Base-by-base conservation (phyloP, 2,329 filamentous ascomycete genomes). In the Sclerotinia minor region DNA sequence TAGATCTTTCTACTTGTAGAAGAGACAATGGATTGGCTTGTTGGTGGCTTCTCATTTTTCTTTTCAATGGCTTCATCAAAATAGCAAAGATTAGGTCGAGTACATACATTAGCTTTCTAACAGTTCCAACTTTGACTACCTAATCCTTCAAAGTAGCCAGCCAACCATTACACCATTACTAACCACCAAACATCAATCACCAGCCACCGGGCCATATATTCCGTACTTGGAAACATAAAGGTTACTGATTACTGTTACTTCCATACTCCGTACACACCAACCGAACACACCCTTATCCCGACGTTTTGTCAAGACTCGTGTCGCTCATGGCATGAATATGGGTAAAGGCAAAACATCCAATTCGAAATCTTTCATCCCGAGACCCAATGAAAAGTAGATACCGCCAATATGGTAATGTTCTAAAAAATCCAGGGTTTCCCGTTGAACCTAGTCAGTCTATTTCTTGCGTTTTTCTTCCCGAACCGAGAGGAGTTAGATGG, bases 351-450 rank as follows among this genome's bases (percentile, higher is more conserved):
- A 32, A 35, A 1, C 3, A 45, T 24, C 2, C 17, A n/a, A 9
- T 35, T 6, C 5, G 9, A 35, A 35, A n/a, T n/a, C 9, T 35
- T 21, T n/a, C 64, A 13, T 24, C 45, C 59, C 64, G 54, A 66
- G 54, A 66, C 54, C 64, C 54, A 60, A 66, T 41, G 45, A 21
- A 21, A 41, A 35, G 6, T 19, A 60, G 45, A 66, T 52, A 66
- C 64, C 64, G 64, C 41, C 64, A 29, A 60, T 41, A 60, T 60
- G 64, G 64, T 65, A 58, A 58, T 35, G 52, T 47, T 45, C 26
- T 32, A 57, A 65, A 24, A 57, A 65, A 65, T 47, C 49, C 50
- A 65, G 63, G 50, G 50, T 65, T 9, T 57, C 38, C 63, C 21
- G 38, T 49, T 35, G 38, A 47, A 35, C 26, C 50, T 24, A 47